These are phyloP conservation scores for Mycocentrospora acerina DNA, from an alignment of 2,329 filamentous ascomycete species.

Conservation along the genomic window DNA sequence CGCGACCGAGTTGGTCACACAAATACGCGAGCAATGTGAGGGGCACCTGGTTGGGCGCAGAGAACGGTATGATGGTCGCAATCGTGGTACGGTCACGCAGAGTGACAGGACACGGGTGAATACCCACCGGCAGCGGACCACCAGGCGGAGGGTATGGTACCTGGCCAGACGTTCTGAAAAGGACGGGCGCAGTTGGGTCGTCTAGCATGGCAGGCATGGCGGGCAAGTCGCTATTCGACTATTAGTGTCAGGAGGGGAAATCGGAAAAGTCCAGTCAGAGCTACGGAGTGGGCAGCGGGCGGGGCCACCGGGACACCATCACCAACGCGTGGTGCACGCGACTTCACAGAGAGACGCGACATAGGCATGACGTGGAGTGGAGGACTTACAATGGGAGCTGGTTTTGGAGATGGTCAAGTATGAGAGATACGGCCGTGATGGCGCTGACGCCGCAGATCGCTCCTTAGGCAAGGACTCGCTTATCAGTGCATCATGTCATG, in stretches of 20 bases:
- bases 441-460: conserved; percentile 17
- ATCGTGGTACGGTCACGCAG: conserved; percentile 81
- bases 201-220: conserved; percentile 78
- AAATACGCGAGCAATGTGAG: conserved; percentile 73
- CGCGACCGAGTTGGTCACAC: conserved; percentile 80
- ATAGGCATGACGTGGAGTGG: conserved; percentile 4
- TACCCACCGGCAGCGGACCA: conserved; percentile 66
- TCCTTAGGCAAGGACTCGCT: no score
- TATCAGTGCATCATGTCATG: no score
- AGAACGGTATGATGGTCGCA: conserved; percentile 81
- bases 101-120: conserved; percentile 74
- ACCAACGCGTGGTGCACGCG: neutral
- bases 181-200: conserved; percentile 69
- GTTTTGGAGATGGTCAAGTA: conserved; percentile 14
- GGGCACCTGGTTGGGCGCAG: conserved; percentile 75
- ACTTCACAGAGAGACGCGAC: conserved; percentile 1
- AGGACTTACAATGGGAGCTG: conserved; percentile 12
- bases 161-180: conserved; percentile 68
- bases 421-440: conserved; percentile 26
- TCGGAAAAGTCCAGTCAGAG: conserved; percentile 4
- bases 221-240: conserved; percentile 13
- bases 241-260: conserved; percentile 6
- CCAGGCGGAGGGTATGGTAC: conserved; percentile 64
- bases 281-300: conserved; percentile 2
- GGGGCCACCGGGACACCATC: neutral